A percentile compares a stretch with the other conserved stretches of the same genome.
phyloP scores from a whole-genome alignment of 257 asterid species.

The Solanum rostratum region DNA sequence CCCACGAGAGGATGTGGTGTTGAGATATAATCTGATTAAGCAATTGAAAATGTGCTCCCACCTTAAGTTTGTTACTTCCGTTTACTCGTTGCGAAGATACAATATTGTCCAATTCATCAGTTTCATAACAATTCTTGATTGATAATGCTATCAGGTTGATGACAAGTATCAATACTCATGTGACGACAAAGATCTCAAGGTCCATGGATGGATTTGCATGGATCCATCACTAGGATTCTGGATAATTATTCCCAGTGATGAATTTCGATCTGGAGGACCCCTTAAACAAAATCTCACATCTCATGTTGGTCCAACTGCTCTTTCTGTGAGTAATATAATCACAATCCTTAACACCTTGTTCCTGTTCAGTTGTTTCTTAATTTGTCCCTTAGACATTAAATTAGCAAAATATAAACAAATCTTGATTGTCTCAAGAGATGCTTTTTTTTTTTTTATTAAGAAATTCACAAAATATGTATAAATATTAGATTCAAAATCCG shows the following conservation, averaged over 20 bases:
- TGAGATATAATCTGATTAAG: neutral
- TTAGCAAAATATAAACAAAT: too few relatives aligned
- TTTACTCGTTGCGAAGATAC: neutral
- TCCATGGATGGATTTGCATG: constrained; percentile 77
- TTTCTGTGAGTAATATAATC: constrained; percentile 42
- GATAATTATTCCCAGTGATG: constrained; percentile 69
- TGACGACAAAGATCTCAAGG: constrained; percentile 54
- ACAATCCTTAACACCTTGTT: neutral
- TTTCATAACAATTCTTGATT: neutral
- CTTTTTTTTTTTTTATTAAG: neutral
- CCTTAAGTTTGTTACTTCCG: neutral
- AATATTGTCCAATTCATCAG: neutral
- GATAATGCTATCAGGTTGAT: constrained; percentile 44
- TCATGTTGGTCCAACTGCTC: constrained; percentile 65
- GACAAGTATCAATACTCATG: constrained; percentile 70
- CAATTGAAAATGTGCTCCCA: neutral
- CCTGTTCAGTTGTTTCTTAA: too few relatives aligned
- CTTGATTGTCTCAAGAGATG: neutral
- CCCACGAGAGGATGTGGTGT: neutral
- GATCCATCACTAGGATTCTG: constrained; percentile 80
- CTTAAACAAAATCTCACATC: constrained; percentile 69
- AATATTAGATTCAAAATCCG: neutral
- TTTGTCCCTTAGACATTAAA: too few relatives aligned
- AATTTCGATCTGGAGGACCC: constrained; percentile 78
- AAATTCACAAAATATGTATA: neutral